Conservation (phyloP, 345 rosid species). For the Heritiera fomes region DNA sequence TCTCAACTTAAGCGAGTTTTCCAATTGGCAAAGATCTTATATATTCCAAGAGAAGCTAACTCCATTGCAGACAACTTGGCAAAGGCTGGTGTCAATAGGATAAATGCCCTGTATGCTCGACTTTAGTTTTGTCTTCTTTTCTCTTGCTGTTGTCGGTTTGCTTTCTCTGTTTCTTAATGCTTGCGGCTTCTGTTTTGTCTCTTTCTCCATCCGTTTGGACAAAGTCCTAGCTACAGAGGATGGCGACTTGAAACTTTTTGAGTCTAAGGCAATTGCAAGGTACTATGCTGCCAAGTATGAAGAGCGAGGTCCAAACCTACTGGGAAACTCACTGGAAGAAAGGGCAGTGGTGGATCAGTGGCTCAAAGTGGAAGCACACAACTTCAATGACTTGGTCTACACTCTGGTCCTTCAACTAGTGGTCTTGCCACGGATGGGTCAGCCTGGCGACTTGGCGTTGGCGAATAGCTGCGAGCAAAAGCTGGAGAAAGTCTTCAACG, state of each 20-base stretch:
- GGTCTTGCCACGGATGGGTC: slow-evolving; percentile 56
- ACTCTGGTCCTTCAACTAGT: slow-evolving; percentile 52
- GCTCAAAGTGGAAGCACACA: slow-evolving; percentile 91
- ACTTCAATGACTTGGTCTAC: slow-evolving; percentile 57
- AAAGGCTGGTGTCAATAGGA: no score
- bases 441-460: slow-evolving; percentile 43
- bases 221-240: slow-evolving; percentile 80
- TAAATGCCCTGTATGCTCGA: no score
- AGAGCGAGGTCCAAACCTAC: slow-evolving; percentile 53
- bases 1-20: no score
- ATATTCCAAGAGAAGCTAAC: no score
- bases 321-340: slow-evolving; percentile 60
- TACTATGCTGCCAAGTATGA: slow-evolving; percentile 80
- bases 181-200: no score
- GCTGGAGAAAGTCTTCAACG: slow-evolving; percentile 60
- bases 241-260: slow-evolving; percentile 72
- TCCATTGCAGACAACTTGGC: no score
- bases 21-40: no score
- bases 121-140: no score
- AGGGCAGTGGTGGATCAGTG: slow-evolving; percentile 81
- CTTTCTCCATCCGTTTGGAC: slow-evolving; percentile 59
- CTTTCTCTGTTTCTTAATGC: no score
- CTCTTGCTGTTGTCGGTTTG: no score
- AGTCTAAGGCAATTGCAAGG: slow-evolving; percentile 77
- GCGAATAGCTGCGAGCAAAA: slow-evolving; percentile 42